Percentiles rank a stretch among this genome's conserved stretches.
These are phyloP conservation scores for Chlamydomonas sphaeroides DNA, from an alignment of 139 green algal species.

Conservation along the genomic window DNA sequence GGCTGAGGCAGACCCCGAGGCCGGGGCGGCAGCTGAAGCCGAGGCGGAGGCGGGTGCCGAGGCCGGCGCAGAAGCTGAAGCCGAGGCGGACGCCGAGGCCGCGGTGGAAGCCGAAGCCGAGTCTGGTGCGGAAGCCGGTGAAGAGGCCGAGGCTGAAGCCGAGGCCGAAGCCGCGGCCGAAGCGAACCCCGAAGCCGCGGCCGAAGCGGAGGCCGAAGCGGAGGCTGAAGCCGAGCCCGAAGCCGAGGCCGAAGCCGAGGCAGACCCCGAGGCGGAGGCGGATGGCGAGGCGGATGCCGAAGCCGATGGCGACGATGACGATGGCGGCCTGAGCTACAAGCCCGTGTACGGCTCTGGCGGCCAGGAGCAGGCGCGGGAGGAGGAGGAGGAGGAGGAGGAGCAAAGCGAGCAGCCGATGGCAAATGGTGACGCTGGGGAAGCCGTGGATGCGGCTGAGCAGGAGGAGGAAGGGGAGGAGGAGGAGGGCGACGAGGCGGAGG, in stretches of 20 bases:
- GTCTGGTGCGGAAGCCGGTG: background rate
- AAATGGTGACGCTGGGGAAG: no score
- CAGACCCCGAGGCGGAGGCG: background rate
- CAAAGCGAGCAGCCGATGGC: background rate
- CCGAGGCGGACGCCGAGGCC: background rate
- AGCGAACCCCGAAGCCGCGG: no score
- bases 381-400: background rate
- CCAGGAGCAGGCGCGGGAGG: background rate
- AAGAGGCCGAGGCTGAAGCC: background rate
- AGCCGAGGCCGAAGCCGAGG: background rate
- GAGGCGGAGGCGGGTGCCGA: background rate
- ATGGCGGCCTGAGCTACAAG: no score
- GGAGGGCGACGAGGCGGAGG: background rate
- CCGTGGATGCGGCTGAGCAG: background rate
- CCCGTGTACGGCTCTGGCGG: no score
- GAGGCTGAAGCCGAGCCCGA: background rate
- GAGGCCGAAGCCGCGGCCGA: background rate
- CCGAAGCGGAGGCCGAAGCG: no score
- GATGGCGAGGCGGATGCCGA: background rate
- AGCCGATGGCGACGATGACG: background rate
- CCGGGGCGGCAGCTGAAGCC: background rate
- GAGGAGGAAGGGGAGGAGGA: background rate
- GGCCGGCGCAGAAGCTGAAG: background rate
- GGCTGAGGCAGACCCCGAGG: background rate
- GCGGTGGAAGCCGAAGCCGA: background rate